Evolutionary conservation across 2,329 filamentous ascomycete genomes (phyloP).

Genomic region (Ophiosphaerella narmari): DNA sequence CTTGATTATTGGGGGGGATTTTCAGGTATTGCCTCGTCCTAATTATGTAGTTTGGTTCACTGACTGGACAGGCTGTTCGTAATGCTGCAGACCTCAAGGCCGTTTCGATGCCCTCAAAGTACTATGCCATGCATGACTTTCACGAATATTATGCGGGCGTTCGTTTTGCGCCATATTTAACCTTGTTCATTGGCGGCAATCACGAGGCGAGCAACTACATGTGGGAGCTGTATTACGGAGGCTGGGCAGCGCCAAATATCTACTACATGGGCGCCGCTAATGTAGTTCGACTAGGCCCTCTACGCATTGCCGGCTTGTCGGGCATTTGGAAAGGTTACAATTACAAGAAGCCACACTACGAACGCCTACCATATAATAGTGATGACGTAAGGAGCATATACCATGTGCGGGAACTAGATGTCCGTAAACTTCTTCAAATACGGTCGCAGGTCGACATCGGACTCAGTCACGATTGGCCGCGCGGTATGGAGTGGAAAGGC

Average conservation of each 20-base stretch:
- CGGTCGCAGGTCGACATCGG: slow-evolving; percentile 89
- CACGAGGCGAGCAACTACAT: slow-evolving; percentile 92
- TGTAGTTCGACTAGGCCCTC: slow-evolving; percentile 77
- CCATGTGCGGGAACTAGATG: slow-evolving; percentile 85
- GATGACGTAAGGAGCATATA: slow-evolving; percentile 83
- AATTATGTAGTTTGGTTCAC: not conserved
- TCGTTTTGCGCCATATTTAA: slow-evolving; percentile 80
- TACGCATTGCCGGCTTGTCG: slow-evolving; percentile 87
- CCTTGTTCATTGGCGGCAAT: slow-evolving; percentile 91
- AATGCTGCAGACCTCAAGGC: slow-evolving; percentile 86
- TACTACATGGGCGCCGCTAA: slow-evolving; percentile 97
- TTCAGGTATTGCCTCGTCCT: slow-evolving; percentile 64
- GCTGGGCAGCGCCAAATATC: slow-evolving; percentile 95
- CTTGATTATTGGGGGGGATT: slow-evolving; percentile 94
- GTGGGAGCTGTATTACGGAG: slow-evolving; percentile 92
- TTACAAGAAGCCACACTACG: slow-evolving; percentile 81
- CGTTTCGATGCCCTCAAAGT: slow-evolving; percentile 89
- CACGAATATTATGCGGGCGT: slow-evolving; percentile 88
- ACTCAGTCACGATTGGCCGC: slow-evolving; percentile 95
- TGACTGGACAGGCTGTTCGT: slow-evolving; percentile 69
- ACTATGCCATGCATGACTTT: slow-evolving; percentile 87
- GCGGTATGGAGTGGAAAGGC: slow-evolving; percentile 78
- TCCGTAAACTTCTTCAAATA: slow-evolving; percentile 84
- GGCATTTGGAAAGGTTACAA: slow-evolving; percentile 95
- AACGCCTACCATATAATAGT: slow-evolving; percentile 80